Base-by-base conservation (phyloP, 2,329 filamentous ascomycete genomes). In the Fusarium pseudocircinatum region DNA sequence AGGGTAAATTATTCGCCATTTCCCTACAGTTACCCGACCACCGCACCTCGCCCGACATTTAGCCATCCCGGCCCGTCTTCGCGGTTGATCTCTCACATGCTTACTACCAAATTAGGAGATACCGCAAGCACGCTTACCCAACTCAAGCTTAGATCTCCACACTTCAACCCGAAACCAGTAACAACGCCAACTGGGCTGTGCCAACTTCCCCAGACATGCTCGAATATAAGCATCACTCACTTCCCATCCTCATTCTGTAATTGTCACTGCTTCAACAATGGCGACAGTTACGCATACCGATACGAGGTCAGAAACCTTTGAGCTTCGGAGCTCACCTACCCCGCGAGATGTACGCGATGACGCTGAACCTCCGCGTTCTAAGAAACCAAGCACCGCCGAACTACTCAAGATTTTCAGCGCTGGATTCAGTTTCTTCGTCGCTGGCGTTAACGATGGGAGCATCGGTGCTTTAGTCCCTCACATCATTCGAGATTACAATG, bases 391-490 rank as follows among this genome's bases (percentile, higher is more conserved):
- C 1, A 50, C 15, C 2, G 14, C 8, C 9, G 63, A 74, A 2
- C 8, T 74, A 3, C 67, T 88, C 40, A 90, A 89, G 76, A 79
- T 92, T 6, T 60, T 87, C 42, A 87, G 87, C 47, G 85, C 87
- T 6, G 87, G 86, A 1, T 87, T 91, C 70, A 90, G 89, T 0
- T 92, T 92, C 81, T 91, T 92, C 75, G 88, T 90, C 36, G 89
- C 90, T 0, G 90, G 91, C 1, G 83, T 89, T 53, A 92, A 91
- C 63, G 91, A 92, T 77, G 90, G 90, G 37, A 90, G 87, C 67
- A 82, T 92, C 2, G 91, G 91, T 6, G 85, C 90, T 3, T 72
- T 93, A 20, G 86, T 92, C 4, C 91, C 90, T 0, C 91, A 92
- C 74, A 84, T 92, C 15, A 84, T 92, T 8, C 83, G 85, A 10